phyloP scores from a whole-genome alignment of 1,139 yeast species.

The Hansenula anomala region DNA sequence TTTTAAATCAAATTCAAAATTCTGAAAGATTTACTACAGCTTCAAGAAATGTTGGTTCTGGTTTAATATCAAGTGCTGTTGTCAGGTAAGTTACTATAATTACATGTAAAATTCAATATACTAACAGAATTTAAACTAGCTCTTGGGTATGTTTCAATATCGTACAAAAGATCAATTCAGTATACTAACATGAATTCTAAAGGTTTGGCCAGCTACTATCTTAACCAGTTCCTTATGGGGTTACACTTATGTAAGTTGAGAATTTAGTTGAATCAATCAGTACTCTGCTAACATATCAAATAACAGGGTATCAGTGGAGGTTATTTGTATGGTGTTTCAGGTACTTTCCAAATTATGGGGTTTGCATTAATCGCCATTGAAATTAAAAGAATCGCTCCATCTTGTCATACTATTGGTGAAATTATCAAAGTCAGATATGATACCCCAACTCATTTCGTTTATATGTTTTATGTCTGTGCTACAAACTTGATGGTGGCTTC shows the following conservation, averaged over 20 bases:
- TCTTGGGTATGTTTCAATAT: too few species aligned
- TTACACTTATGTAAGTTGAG: slow-evolving; percentile 35
- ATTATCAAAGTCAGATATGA: slow-evolving; percentile 51
- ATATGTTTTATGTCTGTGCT: slow-evolving; percentile 29
- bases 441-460: slow-evolving; percentile 30
- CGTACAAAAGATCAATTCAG: too few species aligned
- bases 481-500: slow-evolving; percentile 33
- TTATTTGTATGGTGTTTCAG: slow-evolving; percentile 47
- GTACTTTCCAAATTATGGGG: slow-evolving; percentile 47
- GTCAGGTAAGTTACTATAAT: slow-evolving; percentile 27
- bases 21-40: slow-evolving; percentile 37
- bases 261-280: too few species aligned
- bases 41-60: slow-evolving; percentile 31
- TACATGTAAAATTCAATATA: too few species aligned
- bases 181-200: too few species aligned
- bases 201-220: slow-evolving; percentile 41
- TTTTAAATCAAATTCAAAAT: slow-evolving; percentile 30
- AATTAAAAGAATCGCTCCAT: slow-evolving; percentile 53
- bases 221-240: slow-evolving; percentile 32
- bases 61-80: slow-evolving; percentile 33
- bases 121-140: too few species aligned
- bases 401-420: slow-evolving; percentile 54
- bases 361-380: slow-evolving; percentile 52
- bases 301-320: slow-evolving; percentile 46
- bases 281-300: too few species aligned